Evolutionary conservation across 352 stramenopile species (phyloP).

Genomic region (Phytophthora chlamydospora): DNA sequence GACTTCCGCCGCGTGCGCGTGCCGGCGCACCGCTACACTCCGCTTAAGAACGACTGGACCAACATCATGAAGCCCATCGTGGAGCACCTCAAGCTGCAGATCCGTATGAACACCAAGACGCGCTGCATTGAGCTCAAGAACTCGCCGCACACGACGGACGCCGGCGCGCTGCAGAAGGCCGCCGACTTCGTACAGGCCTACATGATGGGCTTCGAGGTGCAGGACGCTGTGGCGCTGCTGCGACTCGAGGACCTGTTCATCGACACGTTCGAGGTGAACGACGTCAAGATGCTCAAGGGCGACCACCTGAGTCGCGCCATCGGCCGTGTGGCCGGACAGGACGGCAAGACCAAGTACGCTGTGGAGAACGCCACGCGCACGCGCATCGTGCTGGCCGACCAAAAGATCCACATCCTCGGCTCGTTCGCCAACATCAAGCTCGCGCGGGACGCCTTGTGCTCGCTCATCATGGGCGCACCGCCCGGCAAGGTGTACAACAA

Average conservation of each 20-base stretch:
- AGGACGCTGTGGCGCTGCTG: conserved; percentile 97
- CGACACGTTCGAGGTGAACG: conserved; percentile 98
- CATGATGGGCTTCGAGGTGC: conserved; percentile 99
- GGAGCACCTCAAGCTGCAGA: conserved; percentile 97
- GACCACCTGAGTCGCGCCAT: conserved; percentile 99
- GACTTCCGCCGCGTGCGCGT: conserved; percentile 97
- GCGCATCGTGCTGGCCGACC: conserved; percentile 98
- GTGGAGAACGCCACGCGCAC: conserved; percentile 99
- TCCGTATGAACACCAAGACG: conserved; percentile 99
- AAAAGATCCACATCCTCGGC: conserved; percentile 98
- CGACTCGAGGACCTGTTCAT: conserved; percentile 99
- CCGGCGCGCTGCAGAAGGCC: conserved; percentile 96
- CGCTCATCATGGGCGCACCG: conserved; percentile 95
- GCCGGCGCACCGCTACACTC: conserved; percentile 97
- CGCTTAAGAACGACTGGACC: conserved; percentile 98
- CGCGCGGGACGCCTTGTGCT: conserved; percentile 92
- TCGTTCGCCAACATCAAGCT: conserved; percentile 99
- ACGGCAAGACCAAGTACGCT: conserved; percentile 99
- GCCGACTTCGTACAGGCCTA: conserved; percentile 98
- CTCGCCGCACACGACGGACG: conserved; percentile 94
- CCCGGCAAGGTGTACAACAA: conserved; percentile 99
- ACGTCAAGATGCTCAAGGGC: conserved; percentile 97
- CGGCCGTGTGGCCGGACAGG: conserved; percentile 97
- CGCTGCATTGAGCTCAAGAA: conserved; percentile 98
- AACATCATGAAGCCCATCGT: conserved; percentile 99